A percentile compares a stretch with the other conserved stretches of the same genome.
phyloP scores from a whole-genome alignment of 805 yeast genomes.

The Candida loeiensis region DNA sequence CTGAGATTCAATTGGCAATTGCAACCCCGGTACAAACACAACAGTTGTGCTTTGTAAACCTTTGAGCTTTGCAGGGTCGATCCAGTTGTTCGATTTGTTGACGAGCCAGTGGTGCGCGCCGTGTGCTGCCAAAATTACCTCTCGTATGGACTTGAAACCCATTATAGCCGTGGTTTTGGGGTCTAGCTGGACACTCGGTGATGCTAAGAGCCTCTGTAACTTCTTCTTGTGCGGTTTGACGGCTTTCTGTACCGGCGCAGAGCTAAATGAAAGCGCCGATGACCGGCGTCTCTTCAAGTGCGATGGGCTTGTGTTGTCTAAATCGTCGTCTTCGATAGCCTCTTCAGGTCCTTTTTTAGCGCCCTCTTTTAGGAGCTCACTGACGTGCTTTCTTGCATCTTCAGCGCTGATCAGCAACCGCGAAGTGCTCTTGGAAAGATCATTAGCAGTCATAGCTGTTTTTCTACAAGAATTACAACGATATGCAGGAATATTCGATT shows the following conservation, averaged over 20 bases:
- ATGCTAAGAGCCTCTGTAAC: conserved; percentile 20
- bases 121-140: conserved; percentile 16
- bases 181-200: background rate
- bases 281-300: conserved; percentile 37
- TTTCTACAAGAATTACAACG: background rate
- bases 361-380: conserved; percentile 13
- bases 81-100: background rate
- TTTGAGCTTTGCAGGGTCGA: background rate
- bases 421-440: conserved; percentile 19
- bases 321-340: conserved; percentile 24
- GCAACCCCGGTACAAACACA: conserved; percentile 63
- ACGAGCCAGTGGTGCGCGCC: conserved; percentile 1
- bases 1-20: background rate
- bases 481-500: too few species aligned
- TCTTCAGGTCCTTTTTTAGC: conserved; percentile 14
- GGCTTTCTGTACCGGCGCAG: conserved; percentile 8
- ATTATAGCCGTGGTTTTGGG: conserved; percentile 10
- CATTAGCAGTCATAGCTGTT: conserved; percentile 5
- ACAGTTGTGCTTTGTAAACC: conserved; percentile 16
- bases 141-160: conserved; percentile 18
- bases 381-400: conserved; percentile 17
- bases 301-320: conserved; percentile 8
- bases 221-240: conserved; percentile 26
- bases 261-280: conserved; percentile 23
- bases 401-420: conserved; percentile 26